Conservation (phyloP, 768 basidiomycete species). For the Podaxis sp. region DNA sequence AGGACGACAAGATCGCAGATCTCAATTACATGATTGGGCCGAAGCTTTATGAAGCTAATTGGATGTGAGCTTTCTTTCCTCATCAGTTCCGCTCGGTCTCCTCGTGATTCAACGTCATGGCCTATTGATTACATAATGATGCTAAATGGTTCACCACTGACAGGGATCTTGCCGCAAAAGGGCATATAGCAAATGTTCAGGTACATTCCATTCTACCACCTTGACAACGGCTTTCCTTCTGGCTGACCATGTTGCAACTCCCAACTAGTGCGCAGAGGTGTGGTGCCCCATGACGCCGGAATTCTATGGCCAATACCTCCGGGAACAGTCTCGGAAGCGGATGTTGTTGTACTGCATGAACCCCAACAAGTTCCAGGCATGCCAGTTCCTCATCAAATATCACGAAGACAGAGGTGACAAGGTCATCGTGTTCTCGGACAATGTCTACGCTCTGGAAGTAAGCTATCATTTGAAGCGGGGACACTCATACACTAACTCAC, state of each 20-base stretch:
- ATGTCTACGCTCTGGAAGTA: slow-evolving; percentile 95
- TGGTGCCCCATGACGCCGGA: slow-evolving; percentile 99
- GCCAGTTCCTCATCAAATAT: slow-evolving; percentile 97
- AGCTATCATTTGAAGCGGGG: slow-evolving; percentile 20
- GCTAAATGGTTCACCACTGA: slow-evolving; percentile 16
- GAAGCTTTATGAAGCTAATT: slow-evolving; percentile 98
- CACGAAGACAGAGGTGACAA: slow-evolving; percentile 98
- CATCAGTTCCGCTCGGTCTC: neutral
- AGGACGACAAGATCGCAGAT: slow-evolving; percentile 98
- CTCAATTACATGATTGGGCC: slow-evolving; percentile 99
- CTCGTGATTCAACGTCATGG: slow-evolving; percentile 3
- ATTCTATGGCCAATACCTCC: slow-evolving; percentile 96
- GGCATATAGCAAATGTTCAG: slow-evolving; percentile 99
- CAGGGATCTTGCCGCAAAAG: slow-evolving; percentile 95
- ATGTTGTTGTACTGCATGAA: slow-evolving; percentile 99
- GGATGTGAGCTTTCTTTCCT: slow-evolving; percentile 65
- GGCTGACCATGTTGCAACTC: slow-evolving; percentile 12
- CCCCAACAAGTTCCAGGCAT: slow-evolving; percentile 98
- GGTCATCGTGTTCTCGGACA: slow-evolving; percentile 99
- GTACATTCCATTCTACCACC: slow-evolving; percentile 41
- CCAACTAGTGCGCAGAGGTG: slow-evolving; percentile 89
- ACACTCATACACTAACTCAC: neutral
- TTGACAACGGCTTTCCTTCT: neutral
- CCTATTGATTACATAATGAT: slow-evolving; percentile 18
- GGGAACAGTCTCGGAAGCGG: slow-evolving; percentile 88